phyloP scores from a whole-genome alignment of 2,329 filamentous ascomycete species.

The Bipolaris victoriae region DNA sequence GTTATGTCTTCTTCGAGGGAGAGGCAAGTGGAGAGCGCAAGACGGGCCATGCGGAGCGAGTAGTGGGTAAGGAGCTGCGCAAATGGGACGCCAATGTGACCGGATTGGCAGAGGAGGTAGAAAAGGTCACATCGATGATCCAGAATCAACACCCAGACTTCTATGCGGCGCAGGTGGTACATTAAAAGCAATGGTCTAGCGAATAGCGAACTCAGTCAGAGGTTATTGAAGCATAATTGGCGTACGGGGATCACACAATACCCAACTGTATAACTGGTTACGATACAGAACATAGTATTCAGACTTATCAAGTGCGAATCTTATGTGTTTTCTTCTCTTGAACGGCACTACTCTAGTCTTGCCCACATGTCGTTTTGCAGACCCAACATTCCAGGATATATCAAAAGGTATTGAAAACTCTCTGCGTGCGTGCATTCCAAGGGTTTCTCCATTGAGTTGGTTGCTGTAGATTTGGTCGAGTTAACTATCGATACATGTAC shows the following conservation, averaged over 20 bases:
- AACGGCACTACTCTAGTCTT: neutral
- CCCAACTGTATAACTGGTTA: slow-evolving; percentile 12
- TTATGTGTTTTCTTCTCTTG: neutral
- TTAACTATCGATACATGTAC: neutral
- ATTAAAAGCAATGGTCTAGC: slow-evolving; percentile 20
- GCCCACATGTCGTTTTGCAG: neutral
- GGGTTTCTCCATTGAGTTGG: neutral
- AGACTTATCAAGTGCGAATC: neutral
- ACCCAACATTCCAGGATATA: neutral
- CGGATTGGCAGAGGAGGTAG: slow-evolving; percentile 84
- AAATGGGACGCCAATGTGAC: slow-evolving; percentile 91
- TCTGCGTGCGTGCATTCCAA: neutral
- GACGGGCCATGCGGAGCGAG: slow-evolving; percentile 64
- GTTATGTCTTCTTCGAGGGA: slow-evolving; percentile 84
- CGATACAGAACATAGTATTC: neutral
- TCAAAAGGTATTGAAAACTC: neutral
- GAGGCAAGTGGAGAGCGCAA: slow-evolving; percentile 73
- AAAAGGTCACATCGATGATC: slow-evolving; percentile 80
- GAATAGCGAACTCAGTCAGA: neutral
- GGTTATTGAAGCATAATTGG: slow-evolving; percentile 6
- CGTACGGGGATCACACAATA: slow-evolving; percentile 8
- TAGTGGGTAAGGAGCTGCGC: slow-evolving; percentile 73
- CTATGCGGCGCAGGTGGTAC: slow-evolving; percentile 53
- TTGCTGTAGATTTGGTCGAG: neutral
- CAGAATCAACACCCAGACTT: slow-evolving; percentile 76